phyloP scores from a whole-genome alignment of 306 rosid species.

The Oxytropis ochrocephala region DNA sequence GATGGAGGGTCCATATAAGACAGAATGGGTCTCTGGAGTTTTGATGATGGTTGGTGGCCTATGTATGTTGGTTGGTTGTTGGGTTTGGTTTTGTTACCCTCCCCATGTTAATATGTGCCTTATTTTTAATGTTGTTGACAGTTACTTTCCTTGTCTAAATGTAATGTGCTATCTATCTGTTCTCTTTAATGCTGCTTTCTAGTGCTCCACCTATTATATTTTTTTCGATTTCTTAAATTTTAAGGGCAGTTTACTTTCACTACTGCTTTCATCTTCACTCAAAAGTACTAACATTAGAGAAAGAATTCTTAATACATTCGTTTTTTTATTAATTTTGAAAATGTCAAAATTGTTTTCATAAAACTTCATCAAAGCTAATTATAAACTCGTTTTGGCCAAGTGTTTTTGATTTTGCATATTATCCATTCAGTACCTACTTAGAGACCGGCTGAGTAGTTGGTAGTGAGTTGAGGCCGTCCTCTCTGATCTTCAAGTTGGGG shows the following conservation, averaged over 20 bases:
- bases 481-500: too few species aligned
- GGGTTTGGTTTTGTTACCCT: slow-evolving; percentile 33
- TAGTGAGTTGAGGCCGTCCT: too few species aligned
- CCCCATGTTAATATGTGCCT: slow-evolving; percentile 47
- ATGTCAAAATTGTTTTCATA: too few species aligned
- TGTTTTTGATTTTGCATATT: too few species aligned
- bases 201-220: neutral
- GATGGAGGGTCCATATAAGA: slow-evolving; percentile 42
- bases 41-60: slow-evolving; percentile 22
- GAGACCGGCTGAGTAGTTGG: too few species aligned
- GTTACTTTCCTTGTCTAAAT: slow-evolving; percentile 37
- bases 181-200: slow-evolving; percentile 20
- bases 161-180: slow-evolving; percentile 37
- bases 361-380: too few species aligned
- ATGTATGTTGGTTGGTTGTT: slow-evolving; percentile 39
- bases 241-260: neutral
- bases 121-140: slow-evolving; percentile 32
- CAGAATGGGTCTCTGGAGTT: slow-evolving; percentile 36
- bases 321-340: too few species aligned
- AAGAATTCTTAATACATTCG: too few species aligned
- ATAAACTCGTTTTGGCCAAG: too few species aligned
- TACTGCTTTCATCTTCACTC: neutral
- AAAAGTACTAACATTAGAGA: too few species aligned
- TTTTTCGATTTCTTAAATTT: neutral
- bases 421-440: too few species aligned